Evolutionary conservation across 2,329 filamentous ascomycete species (phyloP).

Genomic region (Coniochaeta pulveracea): DNA sequence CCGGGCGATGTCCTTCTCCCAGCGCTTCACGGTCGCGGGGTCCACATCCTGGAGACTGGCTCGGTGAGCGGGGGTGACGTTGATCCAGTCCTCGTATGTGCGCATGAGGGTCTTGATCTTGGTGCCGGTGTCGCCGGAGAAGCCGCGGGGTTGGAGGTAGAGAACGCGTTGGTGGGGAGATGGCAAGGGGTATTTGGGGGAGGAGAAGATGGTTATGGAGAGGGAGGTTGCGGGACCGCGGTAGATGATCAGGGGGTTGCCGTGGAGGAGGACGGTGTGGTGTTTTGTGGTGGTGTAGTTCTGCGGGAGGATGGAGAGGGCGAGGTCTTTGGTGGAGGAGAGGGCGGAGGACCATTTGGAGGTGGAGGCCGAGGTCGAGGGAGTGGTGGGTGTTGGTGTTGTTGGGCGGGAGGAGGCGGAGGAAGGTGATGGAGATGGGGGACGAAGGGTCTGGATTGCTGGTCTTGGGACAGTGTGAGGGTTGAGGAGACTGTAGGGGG

Average conservation of each 20-base stretch:
- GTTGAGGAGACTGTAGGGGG: background rate
- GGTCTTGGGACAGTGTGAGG: background rate
- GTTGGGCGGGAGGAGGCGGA: background rate
- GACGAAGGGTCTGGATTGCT: background rate
- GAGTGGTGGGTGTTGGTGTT: background rate
- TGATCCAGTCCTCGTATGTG: slow-evolving; percentile 48
- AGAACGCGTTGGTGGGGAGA: slow-evolving; percentile 42
- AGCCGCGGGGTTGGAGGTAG: slow-evolving; percentile 60
- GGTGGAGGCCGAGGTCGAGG: background rate
- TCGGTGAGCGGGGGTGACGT: slow-evolving; percentile 50
- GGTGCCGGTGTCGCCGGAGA: slow-evolving; percentile 58
- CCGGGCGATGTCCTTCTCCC: slow-evolving; percentile 56
- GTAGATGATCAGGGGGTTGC: slow-evolving; percentile 52
- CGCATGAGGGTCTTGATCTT: slow-evolving; percentile 51
- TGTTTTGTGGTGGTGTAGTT: slow-evolving; percentile 55
- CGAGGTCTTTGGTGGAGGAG: slow-evolving; percentile 52
- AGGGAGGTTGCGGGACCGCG: slow-evolving; percentile 53
- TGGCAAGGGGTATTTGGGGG: slow-evolving; percentile 34
- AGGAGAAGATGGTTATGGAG: slow-evolving; percentile 50
- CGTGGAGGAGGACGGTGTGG: slow-evolving; percentile 56
- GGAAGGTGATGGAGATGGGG: background rate
- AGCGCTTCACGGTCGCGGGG: slow-evolving; percentile 48
- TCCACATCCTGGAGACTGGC: slow-evolving; percentile 35
- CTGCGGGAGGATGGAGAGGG: slow-evolving; percentile 51
- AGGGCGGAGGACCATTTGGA: slow-evolving; percentile 34